phyloP scores from a whole-genome alignment of 2,329 filamentous ascomycete genomes.

The Fusarium bulbicola region DNA sequence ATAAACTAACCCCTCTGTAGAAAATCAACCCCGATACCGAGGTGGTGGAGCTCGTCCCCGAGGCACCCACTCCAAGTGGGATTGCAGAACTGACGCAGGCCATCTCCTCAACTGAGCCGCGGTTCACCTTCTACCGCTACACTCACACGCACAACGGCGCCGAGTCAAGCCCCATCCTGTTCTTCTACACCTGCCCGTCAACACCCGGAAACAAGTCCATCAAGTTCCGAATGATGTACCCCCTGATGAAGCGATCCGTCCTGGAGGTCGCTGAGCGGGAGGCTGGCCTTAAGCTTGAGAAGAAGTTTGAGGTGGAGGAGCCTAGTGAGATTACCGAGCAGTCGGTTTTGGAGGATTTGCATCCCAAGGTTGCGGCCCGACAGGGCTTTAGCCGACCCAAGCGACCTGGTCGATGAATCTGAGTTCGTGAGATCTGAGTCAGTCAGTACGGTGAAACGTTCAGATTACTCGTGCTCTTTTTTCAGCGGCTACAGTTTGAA shows the following conservation, averaged over 20 bases:
- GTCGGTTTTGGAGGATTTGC: slow-evolving; percentile 71
- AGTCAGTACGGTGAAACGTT: not conserved
- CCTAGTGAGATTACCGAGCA: slow-evolving; percentile 76
- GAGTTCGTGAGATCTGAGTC: slow-evolving; percentile 16
- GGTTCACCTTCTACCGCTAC: slow-evolving; percentile 82
- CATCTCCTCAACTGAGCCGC: slow-evolving; percentile 75
- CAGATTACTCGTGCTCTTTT: not conserved
- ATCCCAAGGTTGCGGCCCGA: slow-evolving; percentile 71
- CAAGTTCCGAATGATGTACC: slow-evolving; percentile 88
- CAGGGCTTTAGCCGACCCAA: slow-evolving; percentile 80
- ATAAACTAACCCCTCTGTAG: slow-evolving; percentile 50
- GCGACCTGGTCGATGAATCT: slow-evolving; percentile 73
- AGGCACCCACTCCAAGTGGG: slow-evolving; percentile 60
- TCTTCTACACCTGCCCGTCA: slow-evolving; percentile 83
- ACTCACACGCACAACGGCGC: slow-evolving; percentile 63
- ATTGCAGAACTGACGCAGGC: slow-evolving; percentile 65
- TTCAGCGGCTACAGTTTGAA: not conserved
- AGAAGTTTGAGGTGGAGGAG: slow-evolving; percentile 75
- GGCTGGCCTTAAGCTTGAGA: slow-evolving; percentile 72
- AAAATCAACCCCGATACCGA: slow-evolving; percentile 78
- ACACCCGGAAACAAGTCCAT: slow-evolving; percentile 72
- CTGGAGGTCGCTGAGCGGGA: slow-evolving; percentile 72
- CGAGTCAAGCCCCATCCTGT: slow-evolving; percentile 70
- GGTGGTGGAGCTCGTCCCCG: slow-evolving; percentile 70
- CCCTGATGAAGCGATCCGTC: slow-evolving; percentile 73